Base-by-base conservation (phyloP, 2,329 filamentous ascomycete species). In the Colletotrichum destructivum region DNA sequence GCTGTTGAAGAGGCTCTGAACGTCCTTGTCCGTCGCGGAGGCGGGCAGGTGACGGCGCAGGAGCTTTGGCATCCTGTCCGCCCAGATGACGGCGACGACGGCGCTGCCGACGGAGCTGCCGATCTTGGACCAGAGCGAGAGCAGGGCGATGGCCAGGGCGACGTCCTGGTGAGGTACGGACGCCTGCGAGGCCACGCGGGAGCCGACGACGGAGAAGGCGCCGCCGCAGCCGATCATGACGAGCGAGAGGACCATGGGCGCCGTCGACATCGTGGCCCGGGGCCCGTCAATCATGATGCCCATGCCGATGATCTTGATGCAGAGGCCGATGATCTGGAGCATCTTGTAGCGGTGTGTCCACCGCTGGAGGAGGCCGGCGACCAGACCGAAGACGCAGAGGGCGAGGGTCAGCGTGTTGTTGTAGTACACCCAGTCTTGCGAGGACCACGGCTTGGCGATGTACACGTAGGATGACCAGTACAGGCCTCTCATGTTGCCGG, bases 211-310 rank as follows among this genome's bases (percentile, higher is more conserved):
- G 1, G 70, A 73, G 42, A 73, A 66, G n/a, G 66, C 70, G 15
- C 70, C 70, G 15, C 62, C 70, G 9, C 94, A 93, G 26, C 93
- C 94, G 75, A 88, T 85, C n/a, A 94, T 93, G 40, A 93, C 92
- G 89, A 96, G 95, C 21, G 93, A 93, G 46, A 96, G 87, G 69
- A 96, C 91, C 73, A 96, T 70, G 9, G 69, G 57, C 15, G 63
- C 65, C 7, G 65, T 68, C 16, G 55, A 63, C 40, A 61, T 56
- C 21, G 69, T 66, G 15, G 69, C 69, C 8, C 69, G 70, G 2
- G 44, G 66, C 8, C 66, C 70, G 52, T 73, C 70, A 23, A 70
- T 67, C 60, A 66, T 63, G 56, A 68, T 79, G 59, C 79, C 77
- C 47, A 79, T 73, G 2, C 77, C 77, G 26, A 78, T 69, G 44